Conservation (phyloP, 2,329 filamentous ascomycete species). For the Raffaelea albimanens region DNA sequence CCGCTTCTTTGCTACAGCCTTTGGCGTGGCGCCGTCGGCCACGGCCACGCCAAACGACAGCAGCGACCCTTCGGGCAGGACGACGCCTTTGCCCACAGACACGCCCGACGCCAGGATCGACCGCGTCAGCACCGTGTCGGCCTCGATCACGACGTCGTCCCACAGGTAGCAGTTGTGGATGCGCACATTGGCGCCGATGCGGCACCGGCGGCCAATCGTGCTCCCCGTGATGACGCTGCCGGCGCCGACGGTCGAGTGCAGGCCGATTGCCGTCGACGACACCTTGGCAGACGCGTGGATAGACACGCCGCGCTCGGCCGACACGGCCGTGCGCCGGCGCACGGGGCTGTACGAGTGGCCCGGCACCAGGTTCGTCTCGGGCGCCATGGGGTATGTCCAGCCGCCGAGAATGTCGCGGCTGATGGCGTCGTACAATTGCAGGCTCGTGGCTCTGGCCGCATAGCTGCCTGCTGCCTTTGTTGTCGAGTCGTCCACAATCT, state of each 20-base stretch:
- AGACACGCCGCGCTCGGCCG: constrained; percentile 69
- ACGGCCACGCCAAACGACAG: constrained; percentile 72
- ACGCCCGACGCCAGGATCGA: constrained; percentile 70
- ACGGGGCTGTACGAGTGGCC: constrained; percentile 67
- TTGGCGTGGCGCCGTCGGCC: constrained; percentile 40
- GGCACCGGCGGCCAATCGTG: constrained; percentile 74
- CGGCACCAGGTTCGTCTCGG: constrained; percentile 75
- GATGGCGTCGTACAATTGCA: constrained; percentile 84
- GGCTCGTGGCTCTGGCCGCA: constrained; percentile 73
- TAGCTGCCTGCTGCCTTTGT: constrained; percentile 43
- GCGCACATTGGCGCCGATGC: constrained; percentile 74
- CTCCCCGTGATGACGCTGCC: constrained; percentile 62
- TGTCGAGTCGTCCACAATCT: constrained; percentile 56
- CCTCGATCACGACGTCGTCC: constrained; percentile 71
- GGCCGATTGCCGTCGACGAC: constrained; percentile 65
- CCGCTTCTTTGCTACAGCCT: background rate
- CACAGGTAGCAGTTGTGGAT: constrained; percentile 79
- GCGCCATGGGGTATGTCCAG: constrained; percentile 83
- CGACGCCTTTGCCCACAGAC: constrained; percentile 60
- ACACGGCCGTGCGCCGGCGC: constrained; percentile 46
- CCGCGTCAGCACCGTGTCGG: constrained; percentile 59
- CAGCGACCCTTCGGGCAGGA: constrained; percentile 62
- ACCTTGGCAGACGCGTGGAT: constrained; percentile 64
- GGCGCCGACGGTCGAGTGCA: constrained; percentile 65
- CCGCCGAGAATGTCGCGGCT: constrained; percentile 77